Evolutionary conservation across 1,139 yeast species (phyloP).

Genomic region (Suzukiozyma palmioleophila): DNA sequence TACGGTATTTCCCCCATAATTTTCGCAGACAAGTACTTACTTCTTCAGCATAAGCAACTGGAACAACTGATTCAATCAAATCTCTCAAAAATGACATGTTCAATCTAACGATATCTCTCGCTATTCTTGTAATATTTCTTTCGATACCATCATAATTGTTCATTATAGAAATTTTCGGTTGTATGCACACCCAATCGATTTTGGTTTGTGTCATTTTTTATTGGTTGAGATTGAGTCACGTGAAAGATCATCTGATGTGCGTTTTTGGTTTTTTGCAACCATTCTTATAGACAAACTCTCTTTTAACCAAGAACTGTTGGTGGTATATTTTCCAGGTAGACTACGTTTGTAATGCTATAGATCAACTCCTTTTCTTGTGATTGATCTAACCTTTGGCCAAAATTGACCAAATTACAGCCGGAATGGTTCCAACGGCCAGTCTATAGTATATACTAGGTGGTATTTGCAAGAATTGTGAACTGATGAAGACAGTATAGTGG

Average conservation of each 20-base stretch:
- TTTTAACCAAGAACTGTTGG: no score
- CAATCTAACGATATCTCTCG: conserved; percentile 6
- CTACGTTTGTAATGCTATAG: no score
- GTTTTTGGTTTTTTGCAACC: not conserved
- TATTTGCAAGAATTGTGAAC: no score
- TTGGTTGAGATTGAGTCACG: not conserved
- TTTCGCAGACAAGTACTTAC: conserved; percentile 29
- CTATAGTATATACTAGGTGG: no score
- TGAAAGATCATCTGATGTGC: not conserved
- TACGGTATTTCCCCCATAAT: conserved; percentile 4
- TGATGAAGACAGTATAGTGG: no score
- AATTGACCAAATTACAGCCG: no score
- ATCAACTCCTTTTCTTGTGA: no score
- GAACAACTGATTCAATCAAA: conserved; percentile 76
- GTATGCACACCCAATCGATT: not conserved
- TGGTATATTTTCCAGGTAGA: no score
- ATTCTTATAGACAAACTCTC: no score
- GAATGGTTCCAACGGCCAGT: no score
- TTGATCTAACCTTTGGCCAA: no score
- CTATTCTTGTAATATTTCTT: not conserved
- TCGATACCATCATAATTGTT: not conserved
- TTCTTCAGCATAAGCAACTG: conserved; percentile 88
- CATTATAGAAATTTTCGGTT: not conserved
- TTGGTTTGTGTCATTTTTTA: conserved; percentile 1
- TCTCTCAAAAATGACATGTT: conserved; percentile 62